phyloP scores from a whole-genome alignment of 2,329 filamentous ascomycete genomes.

The Kalmusia sp. region DNA sequence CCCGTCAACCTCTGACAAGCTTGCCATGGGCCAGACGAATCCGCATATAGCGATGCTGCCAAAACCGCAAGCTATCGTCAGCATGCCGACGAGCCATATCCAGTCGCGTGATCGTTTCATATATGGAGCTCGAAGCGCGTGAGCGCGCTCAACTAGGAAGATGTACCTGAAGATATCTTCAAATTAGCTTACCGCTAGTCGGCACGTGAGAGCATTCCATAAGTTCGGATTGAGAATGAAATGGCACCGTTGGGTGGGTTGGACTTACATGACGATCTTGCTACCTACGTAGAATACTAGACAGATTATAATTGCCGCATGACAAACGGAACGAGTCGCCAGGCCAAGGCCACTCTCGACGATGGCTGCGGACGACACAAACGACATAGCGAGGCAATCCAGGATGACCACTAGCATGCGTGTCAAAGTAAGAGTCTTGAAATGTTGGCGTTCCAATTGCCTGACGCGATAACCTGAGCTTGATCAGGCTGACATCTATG shows the following conservation, averaged over 20 bases:
- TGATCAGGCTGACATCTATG: neutral
- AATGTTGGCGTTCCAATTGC: slow-evolving; percentile 4
- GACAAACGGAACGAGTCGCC: slow-evolving; percentile 31
- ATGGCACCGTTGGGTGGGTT: too few species aligned
- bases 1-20: slow-evolving; percentile 37
- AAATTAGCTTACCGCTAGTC: neutral
- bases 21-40: slow-evolving; percentile 40
- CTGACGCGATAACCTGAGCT: slow-evolving; percentile 25
- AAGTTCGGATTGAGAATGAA: too few species aligned
- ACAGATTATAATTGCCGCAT: slow-evolving; percentile 46
- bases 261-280: slow-evolving; percentile 37
- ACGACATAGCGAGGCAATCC: slow-evolving; percentile 44
- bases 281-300: slow-evolving; percentile 45
- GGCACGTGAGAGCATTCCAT: neutral
- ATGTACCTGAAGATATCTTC: slow-evolving; percentile 42
- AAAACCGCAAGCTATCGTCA: slow-evolving; percentile 34
- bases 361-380: slow-evolving; percentile 43
- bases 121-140: slow-evolving; percentile 45
- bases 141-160: slow-evolving; percentile 51
- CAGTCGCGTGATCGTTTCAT: slow-evolving; percentile 39
- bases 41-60: slow-evolving; percentile 33
- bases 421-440: slow-evolving; percentile 16
- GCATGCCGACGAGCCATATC: slow-evolving; percentile 44
- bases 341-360: slow-evolving; percentile 42
- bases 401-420: slow-evolving; percentile 43